phyloP scores from a whole-genome alignment of 495 filamentous ascomycete species.

The Trypethelium eluteriae region DNA sequence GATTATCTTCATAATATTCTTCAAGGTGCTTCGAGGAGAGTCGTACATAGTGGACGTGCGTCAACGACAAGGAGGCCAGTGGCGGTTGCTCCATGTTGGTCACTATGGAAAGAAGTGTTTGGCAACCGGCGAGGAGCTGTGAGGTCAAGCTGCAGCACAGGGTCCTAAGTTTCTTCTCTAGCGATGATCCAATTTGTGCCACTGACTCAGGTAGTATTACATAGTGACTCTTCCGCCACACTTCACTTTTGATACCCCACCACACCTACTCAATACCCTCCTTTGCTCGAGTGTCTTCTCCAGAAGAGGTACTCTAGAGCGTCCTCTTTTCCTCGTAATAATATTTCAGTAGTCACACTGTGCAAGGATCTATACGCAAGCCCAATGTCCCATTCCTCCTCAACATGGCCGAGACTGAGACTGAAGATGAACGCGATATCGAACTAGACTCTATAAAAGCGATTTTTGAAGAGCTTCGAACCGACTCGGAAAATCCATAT shows the following conservation, averaged over 20 bases:
- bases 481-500: conserved; percentile 53
- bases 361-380: too few species aligned
- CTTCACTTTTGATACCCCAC: too few species aligned
- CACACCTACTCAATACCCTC: too few species aligned
- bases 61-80: conserved; percentile 82
- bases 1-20: not conserved
- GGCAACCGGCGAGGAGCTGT: not conserved
- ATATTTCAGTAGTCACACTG: too few species aligned
- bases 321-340: not conserved
- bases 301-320: not conserved
- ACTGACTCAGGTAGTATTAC: too few species aligned
- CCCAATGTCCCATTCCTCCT: conserved; percentile 19
- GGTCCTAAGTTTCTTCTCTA: too few species aligned
- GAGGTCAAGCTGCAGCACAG: not conserved
- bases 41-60: conserved; percentile 90
- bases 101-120: not conserved
- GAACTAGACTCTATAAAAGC: conserved; percentile 78
- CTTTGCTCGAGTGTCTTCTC: conserved; percentile 9
- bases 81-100: conserved; percentile 48
- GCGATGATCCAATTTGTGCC: too few species aligned
- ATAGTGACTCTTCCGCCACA: too few species aligned
- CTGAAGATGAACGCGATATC: conserved; percentile 61
- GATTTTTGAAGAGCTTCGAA: conserved; percentile 79
- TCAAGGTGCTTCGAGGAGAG: conserved; percentile 8
- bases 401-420: conserved; percentile 32